Evolutionary conservation across 2,329 filamentous ascomycete genomes (phyloP).

Genomic region (Paraconiothyrium brasiliense): DNA sequence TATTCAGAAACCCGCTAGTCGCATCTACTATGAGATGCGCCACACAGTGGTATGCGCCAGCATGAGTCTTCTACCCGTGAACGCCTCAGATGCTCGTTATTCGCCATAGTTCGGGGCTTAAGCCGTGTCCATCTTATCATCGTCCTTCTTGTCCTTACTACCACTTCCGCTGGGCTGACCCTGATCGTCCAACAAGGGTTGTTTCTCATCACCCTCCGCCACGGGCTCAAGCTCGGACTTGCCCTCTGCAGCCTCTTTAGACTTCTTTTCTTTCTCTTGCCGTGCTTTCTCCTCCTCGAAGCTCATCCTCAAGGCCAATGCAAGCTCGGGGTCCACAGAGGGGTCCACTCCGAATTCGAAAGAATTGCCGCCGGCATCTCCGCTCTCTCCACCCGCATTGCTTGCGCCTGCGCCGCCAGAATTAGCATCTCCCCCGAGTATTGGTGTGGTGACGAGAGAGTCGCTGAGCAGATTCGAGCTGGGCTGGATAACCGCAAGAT

Average conservation of each 20-base stretch:
- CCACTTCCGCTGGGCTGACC: conserved; percentile 67
- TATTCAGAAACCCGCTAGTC: not conserved
- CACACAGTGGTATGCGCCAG: conserved; percentile 22
- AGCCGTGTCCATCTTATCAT: conserved; percentile 92
- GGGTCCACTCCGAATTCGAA: conserved; percentile 94
- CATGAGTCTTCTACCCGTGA: conserved; percentile 33
- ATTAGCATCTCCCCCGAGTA: conserved; percentile 83
- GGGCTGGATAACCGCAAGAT: conserved; percentile 89
- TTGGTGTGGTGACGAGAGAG: conserved; percentile 87
- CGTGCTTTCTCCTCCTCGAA: conserved; percentile 98
- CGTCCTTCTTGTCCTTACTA: conserved; percentile 62
- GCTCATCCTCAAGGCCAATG: conserved; percentile 93
- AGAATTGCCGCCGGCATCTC: conserved; percentile 64
- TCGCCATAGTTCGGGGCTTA: conserved; percentile 53
- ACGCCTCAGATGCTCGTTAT: conserved; percentile 37
- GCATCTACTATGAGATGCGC: conserved; percentile 11
- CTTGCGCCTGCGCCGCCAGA: conserved; percentile 65
- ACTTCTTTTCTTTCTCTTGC: conserved; percentile 83
- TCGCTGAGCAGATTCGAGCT: conserved; percentile 93
- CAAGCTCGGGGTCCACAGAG: conserved; percentile 89
- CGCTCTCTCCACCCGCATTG: conserved; percentile 62
- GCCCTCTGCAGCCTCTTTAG: conserved; percentile 74
- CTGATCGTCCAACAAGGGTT: conserved; percentile 70
- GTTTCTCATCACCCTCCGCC: conserved; percentile 71
- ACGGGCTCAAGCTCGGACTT: conserved; percentile 84